Evolutionary conservation across 352 stramenopile genomes (phyloP), one percentile per base, ranked within the genome.

Genomic region (Phytopythium vexans): DNA sequence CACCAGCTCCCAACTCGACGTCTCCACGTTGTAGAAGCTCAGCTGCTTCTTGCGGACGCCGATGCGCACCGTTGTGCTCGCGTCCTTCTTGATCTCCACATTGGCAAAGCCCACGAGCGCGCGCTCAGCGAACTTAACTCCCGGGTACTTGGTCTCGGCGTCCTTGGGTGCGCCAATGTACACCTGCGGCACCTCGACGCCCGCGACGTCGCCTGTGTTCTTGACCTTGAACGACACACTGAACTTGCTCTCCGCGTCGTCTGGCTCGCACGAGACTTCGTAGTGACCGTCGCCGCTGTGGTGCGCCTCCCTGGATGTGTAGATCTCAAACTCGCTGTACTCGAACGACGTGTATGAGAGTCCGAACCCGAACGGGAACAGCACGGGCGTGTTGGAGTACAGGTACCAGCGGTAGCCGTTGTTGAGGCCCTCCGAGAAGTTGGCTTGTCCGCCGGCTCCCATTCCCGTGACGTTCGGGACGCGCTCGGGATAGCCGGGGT

Each of bases 321-420:
- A 45, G 50, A 70, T 67, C 49, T 64, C 66, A 31, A 58, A 48
- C 49, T 52, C 60, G 46, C 56, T 62, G 53, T 70, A 70, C 37
- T 70, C 62, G 53, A 70, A 70, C 36, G 58, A 61, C 15, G 62
- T 70, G 58, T 70, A 70, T 43, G 49, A 67, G 40, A 67, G 50
- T 7, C 62, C 62, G 41, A 53, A 67, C 15, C 62, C 62, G 49
- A 70, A 70, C 49, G 62, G 62, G 54, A 70, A 70, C 48, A 64
- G 38, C 45, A 70, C 62, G 40, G 49, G 66, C 53, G 49, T 60
- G 58, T 67, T 70, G 33, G 49, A 55, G 62, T 70, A 48, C 31
- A 33, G 27, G 53, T 70, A 70, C 62, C 62, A 70, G 46, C 62
- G 62, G 53, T 70, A 70, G 49, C 62, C 62, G 41, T 55, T 64